Evolutionary conservation across 768 basidiomycete genomes (phyloP).

Genomic region (Rhodotorula sphaerocarpa): DNA sequence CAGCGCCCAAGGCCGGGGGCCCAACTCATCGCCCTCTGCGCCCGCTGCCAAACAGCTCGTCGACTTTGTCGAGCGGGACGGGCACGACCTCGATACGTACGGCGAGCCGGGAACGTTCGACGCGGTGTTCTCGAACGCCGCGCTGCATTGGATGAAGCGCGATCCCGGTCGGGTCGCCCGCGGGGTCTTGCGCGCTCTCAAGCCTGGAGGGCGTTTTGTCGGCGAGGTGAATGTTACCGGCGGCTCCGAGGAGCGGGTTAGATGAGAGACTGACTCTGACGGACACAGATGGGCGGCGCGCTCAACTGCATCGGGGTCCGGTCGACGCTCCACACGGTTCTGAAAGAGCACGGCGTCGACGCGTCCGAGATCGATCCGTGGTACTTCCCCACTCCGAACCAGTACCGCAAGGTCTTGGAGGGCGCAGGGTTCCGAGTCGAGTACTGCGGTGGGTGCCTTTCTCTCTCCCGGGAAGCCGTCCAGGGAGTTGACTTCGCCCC

Average conservation of each 20-base stretch:
- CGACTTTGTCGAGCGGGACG: slow-evolving; percentile 17
- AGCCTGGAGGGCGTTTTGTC: slow-evolving; percentile 61
- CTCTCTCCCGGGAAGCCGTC: slow-evolving; percentile 52
- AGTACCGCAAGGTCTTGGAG: slow-evolving; percentile 58
- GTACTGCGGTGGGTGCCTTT: slow-evolving; percentile 45
- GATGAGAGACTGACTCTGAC: background rate
- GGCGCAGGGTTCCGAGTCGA: slow-evolving; percentile 54
- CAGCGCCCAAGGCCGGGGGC: too few species aligned
- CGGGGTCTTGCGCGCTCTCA: slow-evolving; percentile 56
- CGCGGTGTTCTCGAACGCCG: slow-evolving; percentile 70
- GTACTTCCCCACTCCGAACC: slow-evolving; percentile 68
- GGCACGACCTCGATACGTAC: slow-evolving; percentile 16
- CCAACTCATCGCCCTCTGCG: too few species aligned
- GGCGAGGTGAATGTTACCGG: slow-evolving; percentile 67
- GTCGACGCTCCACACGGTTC: slow-evolving; percentile 52
- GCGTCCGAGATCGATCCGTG: slow-evolving; percentile 63
- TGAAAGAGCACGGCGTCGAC: slow-evolving; percentile 53
- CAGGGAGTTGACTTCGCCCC: slow-evolving; percentile 16
- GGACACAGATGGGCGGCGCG: slow-evolving; percentile 22
- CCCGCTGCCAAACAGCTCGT: background rate
- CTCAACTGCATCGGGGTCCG: slow-evolving; percentile 52
- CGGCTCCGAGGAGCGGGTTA: too few species aligned
- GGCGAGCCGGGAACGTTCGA: slow-evolving; percentile 50
- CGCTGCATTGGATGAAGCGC: slow-evolving; percentile 76
- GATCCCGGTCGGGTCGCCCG: slow-evolving; percentile 60